Percentiles rank a stretch among this genome's conserved stretches.
These are phyloP conservation scores for Asterionellopsis glacialis DNA, from an alignment of 108 stramenopile species.

Conservation along the genomic window DNA sequence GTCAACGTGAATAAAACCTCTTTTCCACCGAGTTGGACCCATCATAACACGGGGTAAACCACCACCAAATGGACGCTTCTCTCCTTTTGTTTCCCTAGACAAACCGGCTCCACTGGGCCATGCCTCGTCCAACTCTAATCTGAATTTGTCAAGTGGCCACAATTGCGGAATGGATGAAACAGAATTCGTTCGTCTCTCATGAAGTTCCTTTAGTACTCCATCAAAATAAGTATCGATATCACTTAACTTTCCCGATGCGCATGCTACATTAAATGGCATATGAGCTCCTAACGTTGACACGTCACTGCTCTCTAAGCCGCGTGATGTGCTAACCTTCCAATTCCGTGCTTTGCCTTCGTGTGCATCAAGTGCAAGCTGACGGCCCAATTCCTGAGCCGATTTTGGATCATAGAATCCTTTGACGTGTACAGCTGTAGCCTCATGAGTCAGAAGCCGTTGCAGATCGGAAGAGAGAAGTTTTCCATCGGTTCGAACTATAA, in stretches of 20 bases:
- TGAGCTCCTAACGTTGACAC: conserved; percentile 76
- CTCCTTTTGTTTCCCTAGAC: conserved; percentile 32
- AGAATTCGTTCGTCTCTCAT: conserved; percentile 24
- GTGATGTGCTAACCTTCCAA: conserved; percentile 67
- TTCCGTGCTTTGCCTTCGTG: conserved; percentile 33
- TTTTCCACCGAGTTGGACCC: conserved; percentile 87
- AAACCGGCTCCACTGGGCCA: conserved; percentile 73
- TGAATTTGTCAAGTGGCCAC: conserved; percentile 78
- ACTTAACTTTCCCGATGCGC: conserved; percentile 20
- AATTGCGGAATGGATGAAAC: conserved; percentile 20
- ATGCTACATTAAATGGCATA: conserved; percentile 76
- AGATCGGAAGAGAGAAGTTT: conserved; percentile 25
- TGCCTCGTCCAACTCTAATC: conserved; percentile 73
- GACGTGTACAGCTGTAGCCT: conserved; percentile 64
- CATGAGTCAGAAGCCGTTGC: conserved; percentile 43
- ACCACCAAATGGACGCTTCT: conserved; percentile 47
- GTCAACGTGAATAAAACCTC: conserved; percentile 91
- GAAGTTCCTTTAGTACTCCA: conserved; percentile 60
- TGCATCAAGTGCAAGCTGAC: conserved; percentile 42
- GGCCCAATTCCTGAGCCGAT: conserved; percentile 44
- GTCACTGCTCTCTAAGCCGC: conserved; percentile 76
- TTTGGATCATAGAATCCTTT: conserved; percentile 48
- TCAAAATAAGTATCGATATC: conserved; percentile 57
- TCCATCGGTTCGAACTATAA: conserved; percentile 16
- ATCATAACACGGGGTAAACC: conserved; percentile 88